phyloP scores from a whole-genome alignment of 176 grass and related monocot genomes.

The Ensete ventricosum region DNA sequence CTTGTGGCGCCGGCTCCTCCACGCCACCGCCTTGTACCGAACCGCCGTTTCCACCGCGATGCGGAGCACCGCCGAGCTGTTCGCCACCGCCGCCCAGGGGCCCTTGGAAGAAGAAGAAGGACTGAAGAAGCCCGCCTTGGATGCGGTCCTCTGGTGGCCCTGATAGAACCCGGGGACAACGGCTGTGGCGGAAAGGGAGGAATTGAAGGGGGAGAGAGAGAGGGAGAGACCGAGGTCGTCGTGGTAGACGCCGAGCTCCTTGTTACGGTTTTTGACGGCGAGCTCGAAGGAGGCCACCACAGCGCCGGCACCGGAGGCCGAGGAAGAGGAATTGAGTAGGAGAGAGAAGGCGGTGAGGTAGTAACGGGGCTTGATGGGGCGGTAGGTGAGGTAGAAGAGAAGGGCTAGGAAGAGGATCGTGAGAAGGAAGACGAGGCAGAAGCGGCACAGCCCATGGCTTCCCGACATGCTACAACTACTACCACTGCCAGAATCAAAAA shows the following conservation, averaged over 20 bases:
- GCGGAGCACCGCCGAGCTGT: background rate
- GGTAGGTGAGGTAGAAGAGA: conserved; percentile 4
- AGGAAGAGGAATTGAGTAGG: background rate
- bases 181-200: background rate
- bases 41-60: conserved; percentile 4
- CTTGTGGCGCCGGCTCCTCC: background rate
- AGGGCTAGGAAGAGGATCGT: background rate
- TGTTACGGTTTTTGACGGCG: conserved; percentile 7
- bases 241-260: conserved; percentile 5
- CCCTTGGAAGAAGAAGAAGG: background rate
- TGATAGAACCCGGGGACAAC: conserved; percentile 18
- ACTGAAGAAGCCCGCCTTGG: conserved; percentile 1
- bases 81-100: background rate
- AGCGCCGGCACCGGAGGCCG: background rate
- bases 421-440: background rate
- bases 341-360: conserved; percentile 2
- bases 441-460: background rate
- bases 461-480: background rate
- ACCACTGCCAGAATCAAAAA: background rate
- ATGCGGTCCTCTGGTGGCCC: conserved; percentile 15
- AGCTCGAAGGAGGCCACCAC: conserved; percentile 8
- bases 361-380: conserved; percentile 7
- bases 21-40: conserved; percentile 9
- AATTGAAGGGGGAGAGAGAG: background rate
- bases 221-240: conserved; percentile 4